Base-by-base conservation (phyloP, 1,284 basidiomycete species). In the Cryptococcus neoformans region DNA sequence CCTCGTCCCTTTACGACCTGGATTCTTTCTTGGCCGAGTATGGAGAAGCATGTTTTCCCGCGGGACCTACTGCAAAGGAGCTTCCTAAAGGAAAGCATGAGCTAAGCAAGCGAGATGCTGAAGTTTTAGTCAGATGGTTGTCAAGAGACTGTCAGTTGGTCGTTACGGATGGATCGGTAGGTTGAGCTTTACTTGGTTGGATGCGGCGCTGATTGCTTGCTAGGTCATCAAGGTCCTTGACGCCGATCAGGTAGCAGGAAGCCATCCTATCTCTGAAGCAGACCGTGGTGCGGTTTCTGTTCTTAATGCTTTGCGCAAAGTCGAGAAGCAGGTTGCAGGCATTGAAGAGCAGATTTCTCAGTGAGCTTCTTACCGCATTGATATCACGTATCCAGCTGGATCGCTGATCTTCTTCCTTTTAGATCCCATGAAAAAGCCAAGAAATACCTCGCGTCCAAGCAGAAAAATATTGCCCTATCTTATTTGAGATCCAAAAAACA, bases 401-500 rank as follows among this genome's bases (percentile, higher is more conserved):
- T 7, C 21, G 38, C 14, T 49, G 6, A 47, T 49, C 12, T n/a
- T 49, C 8, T 8, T 28, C n/a, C 36, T 40, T 4, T 0, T 62
- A 92, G 90, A 55, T 86, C 83, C 42, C 86, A 85, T 12, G 78
- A 73, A 46, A 88, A 88, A 68, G 86, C 87, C 8, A 82, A 84
- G 17, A 74, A 76, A 5, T 84, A 88, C 2, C 74, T 97, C 10
- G 80, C 81, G 14, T 83, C 83, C 55, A 85, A 87, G 55, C 87
- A 86, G 57, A 90, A 90, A 72, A 70, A 83, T 0, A 75, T 87
- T 2, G 92, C 93, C 0, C 70, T 91, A 40, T 84, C 83, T 6
- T 86, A 90, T 64, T 79, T 98, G 9, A 84, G 88, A 38, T 85
- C 87, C 12, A 85, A 86, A 65, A 95, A 92, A 70, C 84, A 85